Evolutionary conservation across 2,329 filamentous ascomycete genomes (phyloP), one percentile per base, ranked within the genome.

Genomic region (Fusarium metavorans): DNA sequence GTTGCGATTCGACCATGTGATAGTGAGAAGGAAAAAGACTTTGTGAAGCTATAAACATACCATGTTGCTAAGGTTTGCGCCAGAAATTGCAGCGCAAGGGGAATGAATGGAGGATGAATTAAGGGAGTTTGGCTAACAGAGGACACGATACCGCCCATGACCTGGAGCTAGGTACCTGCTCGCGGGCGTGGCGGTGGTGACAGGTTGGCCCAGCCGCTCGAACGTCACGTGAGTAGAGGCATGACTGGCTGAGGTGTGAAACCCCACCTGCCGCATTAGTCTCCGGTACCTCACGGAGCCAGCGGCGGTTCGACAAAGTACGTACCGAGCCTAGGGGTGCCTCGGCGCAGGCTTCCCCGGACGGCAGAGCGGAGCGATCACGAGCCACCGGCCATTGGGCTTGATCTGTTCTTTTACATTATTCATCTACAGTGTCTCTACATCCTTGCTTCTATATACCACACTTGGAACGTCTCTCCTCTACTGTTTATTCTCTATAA

Each of bases 71-170:
- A 54, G 56, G 64, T 68, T 67, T 45, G 59, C 73, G 65, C 68
- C 68, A 69, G 45, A 68, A 30, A 57, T 27, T 58, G 61, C 60
- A 68, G 70, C 71, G 66, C 72, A 68, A 68, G 58, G 63, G 63
- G 66, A 50, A 50, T 50, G 54, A 60, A 71, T 54, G 50, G 58
- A 66, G 64, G 63, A 54, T 72, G 64, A 62, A 65, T 67, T 63
- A 64, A 68, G 68, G 62, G 68, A 69, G 67, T 76, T 76, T 77
- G 75, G 64, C 67, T 77, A 70, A 71, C 66, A 72, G 70, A 79
- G 77, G 76, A 80, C 76, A 80, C 78, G 77, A 79, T 80, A 77
- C 68, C 77, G 71, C 75, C 75, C 74, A 77, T 71, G 64, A 64
- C 67, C 75, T 73, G 50, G 69, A 80, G 78, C 78, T 79, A 52